Conservation (phyloP, 129 eudicot species). For the Artemisia tridentata region DNA sequence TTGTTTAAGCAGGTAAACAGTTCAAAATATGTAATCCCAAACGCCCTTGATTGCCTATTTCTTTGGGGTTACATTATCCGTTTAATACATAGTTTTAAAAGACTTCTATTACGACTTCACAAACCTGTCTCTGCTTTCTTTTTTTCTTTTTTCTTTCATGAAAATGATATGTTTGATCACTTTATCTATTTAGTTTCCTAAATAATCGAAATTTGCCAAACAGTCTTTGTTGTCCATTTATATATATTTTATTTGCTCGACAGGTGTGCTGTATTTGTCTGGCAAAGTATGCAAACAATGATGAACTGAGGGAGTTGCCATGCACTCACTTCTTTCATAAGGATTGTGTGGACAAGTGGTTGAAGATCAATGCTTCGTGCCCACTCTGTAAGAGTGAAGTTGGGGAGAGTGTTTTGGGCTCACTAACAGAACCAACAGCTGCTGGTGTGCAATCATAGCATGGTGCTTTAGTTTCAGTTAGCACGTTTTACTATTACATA, state of each 20-base stretch:
- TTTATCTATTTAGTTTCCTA: too few relatives aligned
- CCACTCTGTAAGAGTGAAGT: conserved; percentile 94
- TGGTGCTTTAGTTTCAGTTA: conserved; percentile 26
- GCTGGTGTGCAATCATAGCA: conserved; percentile 36
- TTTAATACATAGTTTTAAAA: too few relatives aligned
- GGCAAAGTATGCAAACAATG: conserved; percentile 89
- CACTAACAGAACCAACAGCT: conserved; percentile 44
- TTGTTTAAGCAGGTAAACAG: too few relatives aligned
- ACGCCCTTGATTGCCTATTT: too few relatives aligned
- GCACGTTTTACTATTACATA: conserved; percentile 15
- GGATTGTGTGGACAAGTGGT: conserved; percentile 96
- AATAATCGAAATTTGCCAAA: too few relatives aligned
- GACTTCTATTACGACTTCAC: too few relatives aligned
- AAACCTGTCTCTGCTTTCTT: too few relatives aligned
- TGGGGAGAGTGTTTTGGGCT: conserved; percentile 59
- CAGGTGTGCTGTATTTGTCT: conserved; percentile 96
- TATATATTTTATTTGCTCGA: background rate
- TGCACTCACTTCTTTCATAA: conserved; percentile 91
- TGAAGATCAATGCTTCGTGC: conserved; percentile 79
- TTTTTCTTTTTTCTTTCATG: too few relatives aligned
- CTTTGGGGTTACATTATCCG: too few relatives aligned
- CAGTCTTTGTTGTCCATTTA: too few relatives aligned
- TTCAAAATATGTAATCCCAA: too few relatives aligned
- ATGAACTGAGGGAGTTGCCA: conserved; percentile 74
- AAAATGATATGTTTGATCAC: too few relatives aligned